Evolutionary conservation across 352 stramenopile genomes (phyloP).

Genomic region (Phytophthora crassamura): DNA sequence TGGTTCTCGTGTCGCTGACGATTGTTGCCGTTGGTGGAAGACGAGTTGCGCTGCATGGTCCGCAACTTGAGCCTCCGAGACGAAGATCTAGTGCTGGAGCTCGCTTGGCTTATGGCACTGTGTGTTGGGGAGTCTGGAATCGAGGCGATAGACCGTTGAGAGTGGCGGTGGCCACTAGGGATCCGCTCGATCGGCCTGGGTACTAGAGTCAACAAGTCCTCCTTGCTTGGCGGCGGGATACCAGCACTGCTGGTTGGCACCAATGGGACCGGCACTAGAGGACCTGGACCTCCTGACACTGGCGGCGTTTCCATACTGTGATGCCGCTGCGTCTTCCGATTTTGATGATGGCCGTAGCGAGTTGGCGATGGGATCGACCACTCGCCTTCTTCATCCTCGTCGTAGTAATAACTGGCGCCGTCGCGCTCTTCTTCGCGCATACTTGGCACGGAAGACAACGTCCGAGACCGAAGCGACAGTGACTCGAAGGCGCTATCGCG

Average conservation of each 20-base stretch:
- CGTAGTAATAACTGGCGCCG: slow-evolving; percentile 9
- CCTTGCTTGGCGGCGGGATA: slow-evolving; percentile 19
- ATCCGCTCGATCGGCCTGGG: slow-evolving; percentile 21
- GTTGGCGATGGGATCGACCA: slow-evolving; percentile 35
- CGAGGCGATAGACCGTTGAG: slow-evolving; percentile 22
- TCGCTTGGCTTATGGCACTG: slow-evolving; percentile 27
- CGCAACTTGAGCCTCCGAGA: slow-evolving; percentile 18
- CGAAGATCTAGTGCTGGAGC: slow-evolving; percentile 25
- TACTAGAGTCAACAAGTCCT: not conserved
- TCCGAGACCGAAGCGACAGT: slow-evolving; percentile 13
- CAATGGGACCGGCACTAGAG: slow-evolving; percentile 29
- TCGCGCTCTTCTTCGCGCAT: slow-evolving; percentile 14
- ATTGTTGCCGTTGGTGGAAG: slow-evolving; percentile 18
- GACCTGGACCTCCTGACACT: slow-evolving; percentile 23
- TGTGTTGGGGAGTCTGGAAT: slow-evolving; percentile 24
- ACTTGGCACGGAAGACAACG: slow-evolving; percentile 27
- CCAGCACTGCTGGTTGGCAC: slow-evolving; percentile 30
- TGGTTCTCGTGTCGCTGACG: slow-evolving; percentile 11
- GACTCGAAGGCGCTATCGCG: slow-evolving; percentile 13
- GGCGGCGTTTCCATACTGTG: slow-evolving; percentile 17
- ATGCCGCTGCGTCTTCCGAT: slow-evolving; percentile 24
- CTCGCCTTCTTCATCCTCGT: slow-evolving; percentile 18
- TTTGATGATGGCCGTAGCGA: slow-evolving; percentile 8
- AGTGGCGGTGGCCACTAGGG: slow-evolving; percentile 21
- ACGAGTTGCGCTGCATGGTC: slow-evolving; percentile 23